Percentiles rank a stretch among this genome's conserved stretches.
These are phyloP conservation scores for Kwoniella dejecticola DNA, from an alignment of 768 basidiomycete species.

Conservation along the genomic window DNA sequence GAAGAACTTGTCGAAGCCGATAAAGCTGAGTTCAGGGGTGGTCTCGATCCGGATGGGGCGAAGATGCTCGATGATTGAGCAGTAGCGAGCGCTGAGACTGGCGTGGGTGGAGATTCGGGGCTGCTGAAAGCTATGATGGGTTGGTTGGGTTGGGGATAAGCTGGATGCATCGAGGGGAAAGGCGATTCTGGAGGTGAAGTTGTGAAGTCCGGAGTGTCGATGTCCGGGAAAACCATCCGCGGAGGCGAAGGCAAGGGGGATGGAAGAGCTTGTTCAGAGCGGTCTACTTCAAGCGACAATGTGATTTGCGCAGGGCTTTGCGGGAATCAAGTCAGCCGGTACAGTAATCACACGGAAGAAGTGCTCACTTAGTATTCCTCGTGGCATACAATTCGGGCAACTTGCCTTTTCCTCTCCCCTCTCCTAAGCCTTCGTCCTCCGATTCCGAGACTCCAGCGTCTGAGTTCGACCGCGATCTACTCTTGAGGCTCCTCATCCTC, in stretches of 20 bases:
- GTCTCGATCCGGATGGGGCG: neutral
- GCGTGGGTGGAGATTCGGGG: neutral
- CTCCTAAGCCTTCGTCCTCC: neutral
- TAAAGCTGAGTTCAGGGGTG: neutral
- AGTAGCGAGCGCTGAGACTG: too few relatives aligned
- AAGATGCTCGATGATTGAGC: neutral
- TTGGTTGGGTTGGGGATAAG: slow-evolving; percentile 1
- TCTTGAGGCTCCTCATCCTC: slow-evolving; percentile 19
- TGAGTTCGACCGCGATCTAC: neutral
- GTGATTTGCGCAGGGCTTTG: too few relatives aligned
- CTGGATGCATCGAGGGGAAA: neutral
- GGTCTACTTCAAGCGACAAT: too few relatives aligned
- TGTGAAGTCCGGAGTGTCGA: neutral
- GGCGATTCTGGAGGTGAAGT: neutral
- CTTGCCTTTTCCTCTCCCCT: slow-evolving; percentile 8
- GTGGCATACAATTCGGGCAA: neutral
- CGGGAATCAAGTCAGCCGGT: too few relatives aligned
- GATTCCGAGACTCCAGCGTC: neutral
- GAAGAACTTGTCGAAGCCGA: neutral
- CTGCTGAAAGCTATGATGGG: neutral
- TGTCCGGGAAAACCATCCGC: neutral
- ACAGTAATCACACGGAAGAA: too few relatives aligned
- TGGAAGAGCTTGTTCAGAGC: neutral
- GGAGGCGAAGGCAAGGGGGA: neutral
- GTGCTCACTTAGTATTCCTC: neutral